These are phyloP conservation scores for Prunus campanulata DNA, from an alignment of 306 rosid species.

Conservation along the genomic window DNA sequence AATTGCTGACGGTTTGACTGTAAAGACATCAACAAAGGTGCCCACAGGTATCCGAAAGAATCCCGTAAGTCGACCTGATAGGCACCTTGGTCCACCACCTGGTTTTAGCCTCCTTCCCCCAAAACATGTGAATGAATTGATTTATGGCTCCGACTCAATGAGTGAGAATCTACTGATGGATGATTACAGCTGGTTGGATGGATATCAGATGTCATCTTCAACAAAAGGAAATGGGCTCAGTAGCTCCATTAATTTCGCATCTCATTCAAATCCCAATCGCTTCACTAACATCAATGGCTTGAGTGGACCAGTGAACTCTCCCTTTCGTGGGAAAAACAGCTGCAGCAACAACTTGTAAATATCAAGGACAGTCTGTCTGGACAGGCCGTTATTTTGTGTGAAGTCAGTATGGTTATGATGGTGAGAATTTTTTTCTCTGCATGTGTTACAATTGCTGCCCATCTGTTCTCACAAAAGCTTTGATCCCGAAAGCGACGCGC, in stretches of 20 bases:
- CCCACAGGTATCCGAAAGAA: no score
- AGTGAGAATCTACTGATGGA: slow-evolving; percentile 66
- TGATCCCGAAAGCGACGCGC: no score
- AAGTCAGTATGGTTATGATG: slow-evolving; percentile 57
- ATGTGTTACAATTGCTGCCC: not conserved
- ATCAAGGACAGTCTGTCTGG: slow-evolving; percentile 86
- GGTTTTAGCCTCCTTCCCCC: slow-evolving; percentile 69
- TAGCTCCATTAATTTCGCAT: slow-evolving; percentile 38
- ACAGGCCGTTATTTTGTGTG: slow-evolving; percentile 81
- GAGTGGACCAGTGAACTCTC: slow-evolving; percentile 56
- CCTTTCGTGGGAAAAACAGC: slow-evolving; percentile 72
- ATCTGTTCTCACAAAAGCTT: not conserved
- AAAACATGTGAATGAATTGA: slow-evolving; percentile 48
- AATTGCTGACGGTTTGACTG: no score
- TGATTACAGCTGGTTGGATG: slow-evolving; percentile 98
- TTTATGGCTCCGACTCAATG: slow-evolving; percentile 37
- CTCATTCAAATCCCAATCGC: slow-evolving; percentile 44
- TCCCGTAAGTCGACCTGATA: no score
- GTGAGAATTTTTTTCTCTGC: slow-evolving; percentile 38
- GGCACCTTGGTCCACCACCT: not conserved
- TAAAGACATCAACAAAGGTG: no score
- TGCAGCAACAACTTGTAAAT: slow-evolving; percentile 52
- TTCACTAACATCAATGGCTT: slow-evolving; percentile 43
- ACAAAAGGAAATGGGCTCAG: slow-evolving; percentile 39
- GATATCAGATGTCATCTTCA: slow-evolving; percentile 76